phyloP scores from a whole-genome alignment of 164 flowering plant genomes.

The Sextonia rubra region DNA sequence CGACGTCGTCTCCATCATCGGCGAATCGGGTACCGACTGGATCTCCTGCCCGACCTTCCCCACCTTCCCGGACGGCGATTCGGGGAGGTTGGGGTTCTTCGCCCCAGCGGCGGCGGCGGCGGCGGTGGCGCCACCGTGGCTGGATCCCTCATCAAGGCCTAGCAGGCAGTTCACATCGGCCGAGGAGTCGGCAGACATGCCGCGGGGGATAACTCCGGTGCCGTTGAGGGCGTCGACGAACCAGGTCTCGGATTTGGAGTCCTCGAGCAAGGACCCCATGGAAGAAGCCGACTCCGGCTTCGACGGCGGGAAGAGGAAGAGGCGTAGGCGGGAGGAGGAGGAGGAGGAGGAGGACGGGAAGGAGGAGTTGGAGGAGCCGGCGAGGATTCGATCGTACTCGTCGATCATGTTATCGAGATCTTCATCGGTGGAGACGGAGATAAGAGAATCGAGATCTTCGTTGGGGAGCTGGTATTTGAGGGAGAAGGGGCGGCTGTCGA shows the following conservation, averaged over 20 bases:
- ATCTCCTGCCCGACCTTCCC: slow-evolving; percentile 41
- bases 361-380: slow-evolving; percentile 20
- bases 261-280: slow-evolving; percentile 60
- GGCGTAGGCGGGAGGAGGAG: slow-evolving; percentile 41
- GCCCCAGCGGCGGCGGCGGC: not conserved
- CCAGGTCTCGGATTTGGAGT: slow-evolving; percentile 79
- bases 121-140: not conserved
- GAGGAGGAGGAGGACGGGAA: slow-evolving; percentile 25
- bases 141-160: slow-evolving; percentile 35
- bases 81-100: not conserved
- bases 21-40: slow-evolving; percentile 71
- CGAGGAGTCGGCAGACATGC: slow-evolving; percentile 53
- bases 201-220: slow-evolving; percentile 46
- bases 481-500: slow-evolving; percentile 43
- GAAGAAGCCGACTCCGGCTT: slow-evolving; percentile 64
- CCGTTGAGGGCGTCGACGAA: slow-evolving; percentile 77
- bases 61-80: slow-evolving; percentile 18
- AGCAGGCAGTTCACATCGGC: slow-evolving; percentile 42
- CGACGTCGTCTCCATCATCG: slow-evolving; percentile 72
- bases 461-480: slow-evolving; percentile 86
- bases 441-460: slow-evolving; percentile 85
- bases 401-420: slow-evolving; percentile 96
- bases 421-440: slow-evolving; percentile 84
- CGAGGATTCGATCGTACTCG: slow-evolving; percentile 66
- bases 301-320: slow-evolving; percentile 50